Evolutionary conservation across 768 basidiomycete genomes (phyloP), one percentile per base, ranked within the genome.

Genomic region (Amanita jacksonii): DNA sequence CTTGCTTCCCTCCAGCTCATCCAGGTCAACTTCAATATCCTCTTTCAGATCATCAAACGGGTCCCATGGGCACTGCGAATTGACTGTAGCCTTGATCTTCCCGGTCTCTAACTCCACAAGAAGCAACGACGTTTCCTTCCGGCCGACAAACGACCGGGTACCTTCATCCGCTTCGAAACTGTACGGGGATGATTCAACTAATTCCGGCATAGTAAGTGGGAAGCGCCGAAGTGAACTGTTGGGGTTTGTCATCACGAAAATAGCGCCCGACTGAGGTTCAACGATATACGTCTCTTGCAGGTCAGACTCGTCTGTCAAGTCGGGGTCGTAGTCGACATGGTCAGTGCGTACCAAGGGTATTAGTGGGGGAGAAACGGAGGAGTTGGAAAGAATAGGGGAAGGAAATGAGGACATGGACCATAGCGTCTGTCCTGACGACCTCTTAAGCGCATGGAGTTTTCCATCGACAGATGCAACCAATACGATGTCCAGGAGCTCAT

Each of bases 381-480:
- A 54, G 30, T 59, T 61, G 9, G 33, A 23, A 25, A 60, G 40
- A 15, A 41, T 63, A 9, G 63, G 55, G 39, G 69, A 57, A 31
- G 76, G 62, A 37, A 73, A 72, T 12, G 80, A 74, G 6, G 81
- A 74, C 80, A 92, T 85, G 27, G 89, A 90, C 94, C 94, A 99
- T 0, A 92, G 67, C 7, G 76, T 69, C 12, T 74, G 73, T 0
- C 94, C 94, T 0, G 83, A 82, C 0, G 83, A 81, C 48, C 94
- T 70, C 56, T 94, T 91, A 51, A 98, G 70, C 0, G 91, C 96
- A 67, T 97, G 93, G 25, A 99, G 81, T 46, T 81, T 89, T 19
- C 94, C 94, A 63, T 98, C 93, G 20, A 99, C 81, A 5, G 91
- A 91, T 1, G 92, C 88, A 8, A 94, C 75, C 13, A 99, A 76